phyloP scores from a whole-genome alignment of 805 yeast genomes.

The Huiozyma naganishii region DNA sequence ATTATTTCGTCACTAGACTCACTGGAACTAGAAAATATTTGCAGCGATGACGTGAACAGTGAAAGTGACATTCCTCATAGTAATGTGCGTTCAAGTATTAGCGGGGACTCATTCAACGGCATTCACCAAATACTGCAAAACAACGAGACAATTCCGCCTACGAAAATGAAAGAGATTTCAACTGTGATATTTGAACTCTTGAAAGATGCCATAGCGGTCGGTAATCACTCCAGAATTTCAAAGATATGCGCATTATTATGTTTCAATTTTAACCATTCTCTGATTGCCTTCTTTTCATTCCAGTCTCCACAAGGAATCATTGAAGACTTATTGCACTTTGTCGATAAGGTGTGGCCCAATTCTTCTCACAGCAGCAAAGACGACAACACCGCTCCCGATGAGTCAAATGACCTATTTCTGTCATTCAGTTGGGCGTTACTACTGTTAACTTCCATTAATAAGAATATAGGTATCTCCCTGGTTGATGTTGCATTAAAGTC shows the following conservation, averaged over 20 bases:
- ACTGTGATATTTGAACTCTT: conserved; percentile 26
- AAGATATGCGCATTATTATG: conserved; percentile 44
- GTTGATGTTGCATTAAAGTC: conserved; percentile 18
- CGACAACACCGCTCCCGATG: conserved; percentile 20
- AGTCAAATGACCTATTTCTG: conserved; percentile 46
- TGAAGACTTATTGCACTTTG: conserved; percentile 36
- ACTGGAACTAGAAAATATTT: conserved; percentile 23
- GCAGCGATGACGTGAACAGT: neutral
- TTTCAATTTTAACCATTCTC: conserved; percentile 30
- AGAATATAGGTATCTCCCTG: conserved; percentile 30
- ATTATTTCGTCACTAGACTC: conserved; percentile 18
- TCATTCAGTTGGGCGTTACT: conserved; percentile 55
- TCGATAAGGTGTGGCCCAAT: conserved; percentile 36
- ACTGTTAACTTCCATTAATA: conserved; percentile 32
- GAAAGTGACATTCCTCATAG: too few relatives aligned
- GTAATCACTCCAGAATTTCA: conserved; percentile 35
- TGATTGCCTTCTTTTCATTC: conserved; percentile 35
- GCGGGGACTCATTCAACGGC: conserved; percentile 32
- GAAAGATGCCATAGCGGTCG: conserved; percentile 28
- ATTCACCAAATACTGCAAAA: conserved; percentile 38
- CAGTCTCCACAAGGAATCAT: conserved; percentile 35
- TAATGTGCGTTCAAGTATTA: too few relatives aligned
- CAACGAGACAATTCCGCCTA: conserved; percentile 37
- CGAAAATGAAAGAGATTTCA: conserved; percentile 38
- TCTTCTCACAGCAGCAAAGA: conserved; percentile 7